Evolutionary conservation across 202 grass and related monocot genomes (phyloP).

Genomic region (Panicum virgatum): DNA sequence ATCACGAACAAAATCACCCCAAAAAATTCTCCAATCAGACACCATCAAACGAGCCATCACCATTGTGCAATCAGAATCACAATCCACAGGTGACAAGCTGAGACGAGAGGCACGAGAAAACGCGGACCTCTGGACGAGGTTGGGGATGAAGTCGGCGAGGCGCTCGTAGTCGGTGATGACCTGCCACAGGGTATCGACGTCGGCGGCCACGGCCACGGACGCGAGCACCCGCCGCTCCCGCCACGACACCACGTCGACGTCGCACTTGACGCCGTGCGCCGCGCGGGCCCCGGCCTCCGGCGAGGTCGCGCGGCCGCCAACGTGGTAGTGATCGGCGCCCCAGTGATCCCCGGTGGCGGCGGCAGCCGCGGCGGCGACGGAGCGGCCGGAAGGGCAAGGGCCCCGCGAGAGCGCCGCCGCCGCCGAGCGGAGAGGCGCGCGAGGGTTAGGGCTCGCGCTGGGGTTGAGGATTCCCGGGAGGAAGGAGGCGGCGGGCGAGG

Average conservation of each 20-base stretch:
- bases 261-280: slow-evolving; percentile 57
- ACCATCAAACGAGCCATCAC: neutral
- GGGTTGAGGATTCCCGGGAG: slow-evolving; percentile 17
- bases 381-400: slow-evolving; percentile 8
- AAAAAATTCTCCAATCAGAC: neutral
- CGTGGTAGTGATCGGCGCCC: slow-evolving; percentile 30
- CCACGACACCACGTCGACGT: slow-evolving; percentile 93
- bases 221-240: slow-evolving; percentile 76
- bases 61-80: neutral
- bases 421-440: neutral
- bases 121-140: slow-evolving; percentile 81
- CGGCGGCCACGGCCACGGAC: slow-evolving; percentile 70
- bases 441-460: neutral
- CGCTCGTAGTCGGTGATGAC: slow-evolving; percentile 96
- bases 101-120: neutral
- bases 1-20: neutral
- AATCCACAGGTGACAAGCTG: neutral
- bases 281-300: neutral
- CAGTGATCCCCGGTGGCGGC: slow-evolving; percentile 52
- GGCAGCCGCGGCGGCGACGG: slow-evolving; percentile 4
- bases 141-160: slow-evolving; percentile 91
- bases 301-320: neutral
- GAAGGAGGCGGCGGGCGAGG: slow-evolving; percentile 33
- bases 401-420: slow-evolving; percentile 1
- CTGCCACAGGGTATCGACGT: slow-evolving; percentile 79